A percentile compares a stretch with the other conserved stretches of the same genome.
Conservation (phyloP, 2,329 filamentous ascomycete species). For the Neonectria hederae region DNA sequence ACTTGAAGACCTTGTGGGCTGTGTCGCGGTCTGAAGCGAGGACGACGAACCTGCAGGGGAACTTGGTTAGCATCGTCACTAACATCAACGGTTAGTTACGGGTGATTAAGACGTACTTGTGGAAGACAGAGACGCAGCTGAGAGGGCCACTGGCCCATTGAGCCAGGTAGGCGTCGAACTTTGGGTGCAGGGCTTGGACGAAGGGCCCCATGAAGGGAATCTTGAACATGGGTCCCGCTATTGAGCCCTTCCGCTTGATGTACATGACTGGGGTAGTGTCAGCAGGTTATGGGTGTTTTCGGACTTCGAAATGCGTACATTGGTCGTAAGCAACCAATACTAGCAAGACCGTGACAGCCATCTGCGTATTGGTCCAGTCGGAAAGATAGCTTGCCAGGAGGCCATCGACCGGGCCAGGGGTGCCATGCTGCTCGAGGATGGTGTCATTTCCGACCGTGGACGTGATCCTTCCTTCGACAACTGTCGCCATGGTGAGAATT, state of each 20-base stretch:
- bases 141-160: constrained; percentile 84
- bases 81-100: too few species aligned
- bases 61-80: fast-evolving
- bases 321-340: constrained; percentile 53
- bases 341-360: constrained; percentile 45
- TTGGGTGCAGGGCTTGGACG: constrained; percentile 76
- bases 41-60: constrained; percentile 72
- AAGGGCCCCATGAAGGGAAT: constrained; percentile 80
- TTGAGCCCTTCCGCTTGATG: constrained; percentile 67
- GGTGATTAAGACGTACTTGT: constrained; percentile 79
- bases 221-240: constrained; percentile 71
- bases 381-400: constrained; percentile 23
- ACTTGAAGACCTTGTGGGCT: constrained; percentile 85
- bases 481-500: constrained; percentile 4
- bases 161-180: constrained; percentile 76
- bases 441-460: constrained; percentile 15
- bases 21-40: constrained; percentile 81
- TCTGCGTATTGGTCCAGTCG: constrained; percentile 19
- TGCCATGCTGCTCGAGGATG: neutral
- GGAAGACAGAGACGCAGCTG: constrained; percentile 85
- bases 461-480: neutral
- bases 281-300: neutral
- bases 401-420: neutral
- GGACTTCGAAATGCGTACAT: constrained; percentile 32
- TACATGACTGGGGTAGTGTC: constrained; percentile 61